Conservation (phyloP, 2,329 filamentous ascomycete species). For the Aspergillus brunneoviolaceus region DNA sequence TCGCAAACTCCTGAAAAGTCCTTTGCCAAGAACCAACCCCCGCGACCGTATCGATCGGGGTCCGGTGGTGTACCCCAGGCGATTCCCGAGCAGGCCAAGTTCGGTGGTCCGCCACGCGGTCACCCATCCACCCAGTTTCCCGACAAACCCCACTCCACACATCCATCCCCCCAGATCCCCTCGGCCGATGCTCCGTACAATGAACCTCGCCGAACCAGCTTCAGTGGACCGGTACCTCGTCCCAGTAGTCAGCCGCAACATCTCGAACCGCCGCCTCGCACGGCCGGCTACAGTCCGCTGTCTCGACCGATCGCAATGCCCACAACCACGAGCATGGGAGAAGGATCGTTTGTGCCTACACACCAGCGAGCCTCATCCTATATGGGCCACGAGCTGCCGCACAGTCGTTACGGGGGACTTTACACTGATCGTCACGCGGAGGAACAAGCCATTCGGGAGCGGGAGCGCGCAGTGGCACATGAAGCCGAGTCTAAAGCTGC, state of each 20-base stretch:
- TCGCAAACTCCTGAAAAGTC: constrained; percentile 73
- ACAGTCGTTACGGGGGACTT: constrained; percentile 32
- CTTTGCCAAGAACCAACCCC: constrained; percentile 49
- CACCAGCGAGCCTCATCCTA: constrained; percentile 32
- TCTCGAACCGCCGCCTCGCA: constrained; percentile 33
- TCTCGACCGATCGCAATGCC: constrained; percentile 27
- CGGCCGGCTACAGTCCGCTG: constrained; percentile 38
- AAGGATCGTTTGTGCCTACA: constrained; percentile 21
- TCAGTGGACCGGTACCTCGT: constrained; percentile 44
- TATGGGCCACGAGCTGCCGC: constrained; percentile 31
- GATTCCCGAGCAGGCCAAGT: constrained; percentile 33
- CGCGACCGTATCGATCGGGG: constrained; percentile 38
- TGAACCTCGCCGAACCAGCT: constrained; percentile 44
- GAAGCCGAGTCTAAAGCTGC: constrained; percentile 31
- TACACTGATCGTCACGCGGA: constrained; percentile 38
- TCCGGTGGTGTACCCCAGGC: constrained; percentile 34
- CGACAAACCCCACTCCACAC: constrained; percentile 36
- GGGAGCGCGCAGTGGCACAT: constrained; percentile 30
- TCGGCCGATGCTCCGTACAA: constrained; percentile 35
- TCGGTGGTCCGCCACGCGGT: constrained; percentile 31
- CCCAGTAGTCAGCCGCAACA: constrained; percentile 44
- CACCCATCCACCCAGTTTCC: constrained; percentile 34
- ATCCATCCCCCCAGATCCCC: constrained; percentile 36
- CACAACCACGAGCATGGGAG: constrained; percentile 17
- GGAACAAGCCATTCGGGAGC: constrained; percentile 37